Percentiles rank a stretch among this genome's conserved stretches.
phyloP scores from a whole-genome alignment of 192 early-diverging fungal genomes.

The Geosiphon pyriformis region DNA sequence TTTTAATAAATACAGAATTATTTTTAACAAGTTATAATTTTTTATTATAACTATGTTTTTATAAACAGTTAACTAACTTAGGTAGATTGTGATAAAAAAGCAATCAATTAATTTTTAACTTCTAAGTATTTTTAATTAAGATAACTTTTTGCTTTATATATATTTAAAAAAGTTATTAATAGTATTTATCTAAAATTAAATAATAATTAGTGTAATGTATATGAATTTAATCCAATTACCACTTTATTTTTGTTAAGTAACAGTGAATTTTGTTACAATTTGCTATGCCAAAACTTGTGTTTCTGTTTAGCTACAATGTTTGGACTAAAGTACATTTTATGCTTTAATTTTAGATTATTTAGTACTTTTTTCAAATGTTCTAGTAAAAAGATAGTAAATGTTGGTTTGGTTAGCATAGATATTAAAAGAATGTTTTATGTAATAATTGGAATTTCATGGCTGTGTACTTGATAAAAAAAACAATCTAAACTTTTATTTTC shows the following conservation, averaged over 20 bases:
- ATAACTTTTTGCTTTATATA: not conserved
- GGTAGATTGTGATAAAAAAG: not conserved
- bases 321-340: constrained; percentile 1
- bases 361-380: not conserved
- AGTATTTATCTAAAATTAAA: no score
- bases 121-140: not conserved
- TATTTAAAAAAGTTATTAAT: not conserved
- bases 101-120: not conserved
- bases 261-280: not conserved
- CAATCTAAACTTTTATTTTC: not conserved
- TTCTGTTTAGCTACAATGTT: not conserved
- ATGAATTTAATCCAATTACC: not conserved
- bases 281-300: not conserved
- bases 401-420: not conserved
- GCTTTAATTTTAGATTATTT: not conserved
- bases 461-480: not conserved
- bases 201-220: no score
- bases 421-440: not conserved
- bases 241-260: not conserved
- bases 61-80: not conserved
- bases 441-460: not conserved
- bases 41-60: not conserved
- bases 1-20: not conserved
- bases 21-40: not conserved
- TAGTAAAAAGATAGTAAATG: not conserved